Evolutionary conservation across 805 yeast species (phyloP).

Genomic region (Saturnispora diversa): DNA sequence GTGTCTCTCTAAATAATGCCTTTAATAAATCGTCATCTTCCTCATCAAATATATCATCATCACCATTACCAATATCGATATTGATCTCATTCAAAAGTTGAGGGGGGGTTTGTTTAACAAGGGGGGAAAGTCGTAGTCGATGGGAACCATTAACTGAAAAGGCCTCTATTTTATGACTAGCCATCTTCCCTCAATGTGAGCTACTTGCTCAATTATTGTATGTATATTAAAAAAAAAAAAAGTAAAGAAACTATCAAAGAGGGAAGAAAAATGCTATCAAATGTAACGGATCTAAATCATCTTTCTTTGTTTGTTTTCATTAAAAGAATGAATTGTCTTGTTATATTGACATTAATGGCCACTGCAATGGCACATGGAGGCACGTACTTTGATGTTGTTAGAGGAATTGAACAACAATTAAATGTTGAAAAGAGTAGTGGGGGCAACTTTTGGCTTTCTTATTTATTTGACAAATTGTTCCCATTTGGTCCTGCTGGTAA

Average conservation of each 20-base stretch:
- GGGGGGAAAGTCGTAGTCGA: slow-evolving; percentile 3
- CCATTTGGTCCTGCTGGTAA: slow-evolving; percentile 54
- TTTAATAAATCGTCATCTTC: slow-evolving; percentile 7
- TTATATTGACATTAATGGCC: neutral
- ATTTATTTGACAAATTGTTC: slow-evolving; percentile 36
- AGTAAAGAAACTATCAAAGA: neutral
- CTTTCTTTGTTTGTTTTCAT: no score
- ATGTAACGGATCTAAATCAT: no score
- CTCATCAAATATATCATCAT: slow-evolving; percentile 1
- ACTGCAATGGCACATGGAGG: neutral
- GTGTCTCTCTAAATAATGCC: slow-evolving; percentile 1
- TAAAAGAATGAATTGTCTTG: neutral
- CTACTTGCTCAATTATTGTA: no score
- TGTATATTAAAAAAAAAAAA: neutral
- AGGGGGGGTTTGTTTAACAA: neutral
- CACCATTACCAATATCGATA: neutral
- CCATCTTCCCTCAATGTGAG: slow-evolving; percentile 1
- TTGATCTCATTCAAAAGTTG: neutral
- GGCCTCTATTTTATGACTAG: slow-evolving; percentile 9
- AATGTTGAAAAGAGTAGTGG: neutral
- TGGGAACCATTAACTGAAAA: slow-evolving; percentile 4
- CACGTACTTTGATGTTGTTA: no score
- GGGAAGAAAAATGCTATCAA: neutral
- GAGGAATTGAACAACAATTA: no score
- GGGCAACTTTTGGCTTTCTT: slow-evolving; percentile 22